A percentile compares a stretch with the other conserved stretches of the same genome.
Conservation (phyloP, 805 yeast species). For the Lipomyces japonicus region DNA sequence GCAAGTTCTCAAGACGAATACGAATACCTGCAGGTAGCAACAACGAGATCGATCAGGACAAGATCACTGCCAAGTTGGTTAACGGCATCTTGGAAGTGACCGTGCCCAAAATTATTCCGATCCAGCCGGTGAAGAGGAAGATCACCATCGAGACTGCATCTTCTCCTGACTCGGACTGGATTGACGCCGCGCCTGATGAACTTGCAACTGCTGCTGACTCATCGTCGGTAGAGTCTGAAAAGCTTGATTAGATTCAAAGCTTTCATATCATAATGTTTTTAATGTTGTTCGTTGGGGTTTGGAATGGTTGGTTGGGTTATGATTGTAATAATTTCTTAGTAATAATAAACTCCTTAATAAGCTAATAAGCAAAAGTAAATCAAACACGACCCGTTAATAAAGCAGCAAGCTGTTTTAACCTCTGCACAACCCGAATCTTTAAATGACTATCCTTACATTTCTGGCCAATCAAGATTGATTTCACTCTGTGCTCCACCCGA, state of each 20-base stretch:
- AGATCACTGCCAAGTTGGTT: constrained; percentile 45
- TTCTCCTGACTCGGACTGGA: constrained; percentile 22
- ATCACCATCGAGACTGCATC: constrained; percentile 23
- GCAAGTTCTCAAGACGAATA: constrained; percentile 45
- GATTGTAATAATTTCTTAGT: too few species aligned
- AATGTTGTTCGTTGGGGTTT: background rate
- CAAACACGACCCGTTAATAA: too few species aligned
- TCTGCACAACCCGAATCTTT: too few species aligned
- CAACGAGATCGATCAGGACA: constrained; percentile 42
- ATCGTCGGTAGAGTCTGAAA: constrained; percentile 13
- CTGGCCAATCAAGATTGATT: too few species aligned
- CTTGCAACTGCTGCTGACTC: background rate
- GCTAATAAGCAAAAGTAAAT: too few species aligned
- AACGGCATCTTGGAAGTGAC: constrained; percentile 46
- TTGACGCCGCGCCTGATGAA: constrained; percentile 14
- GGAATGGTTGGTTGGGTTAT: background rate
- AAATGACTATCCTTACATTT: too few species aligned
- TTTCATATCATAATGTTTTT: too few species aligned
- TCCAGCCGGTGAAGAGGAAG: constrained; percentile 12
- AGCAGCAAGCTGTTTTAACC: too few species aligned
- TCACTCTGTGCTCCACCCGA: too few species aligned
- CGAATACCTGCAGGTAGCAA: constrained; percentile 30
- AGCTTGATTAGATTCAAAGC: constrained; percentile 23
- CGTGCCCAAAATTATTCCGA: constrained; percentile 40
- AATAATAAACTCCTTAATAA: too few species aligned